Percentiles rank a stretch among this genome's conserved stretches.
These are phyloP conservation scores for Pythium diclinum DNA, from an alignment of 352 stramenopile genomes.

Conservation along the genomic window DNA sequence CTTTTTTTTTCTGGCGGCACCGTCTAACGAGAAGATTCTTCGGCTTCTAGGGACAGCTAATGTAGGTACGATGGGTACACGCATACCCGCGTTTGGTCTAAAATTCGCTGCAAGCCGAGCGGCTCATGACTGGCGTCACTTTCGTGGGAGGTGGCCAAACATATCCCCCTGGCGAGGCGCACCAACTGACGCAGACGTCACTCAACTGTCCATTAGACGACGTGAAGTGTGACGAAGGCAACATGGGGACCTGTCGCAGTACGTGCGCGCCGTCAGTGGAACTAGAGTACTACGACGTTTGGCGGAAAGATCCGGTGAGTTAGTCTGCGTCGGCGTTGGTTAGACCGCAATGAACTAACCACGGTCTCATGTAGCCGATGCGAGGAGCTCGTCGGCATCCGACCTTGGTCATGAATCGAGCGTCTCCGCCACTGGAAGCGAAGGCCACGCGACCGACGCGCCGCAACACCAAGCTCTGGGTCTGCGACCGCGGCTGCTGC, in stretches of 20 bases:
- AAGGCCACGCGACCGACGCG: slow-evolving; percentile 19
- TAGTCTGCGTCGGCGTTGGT: background rate
- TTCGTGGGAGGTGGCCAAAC: slow-evolving; percentile 12
- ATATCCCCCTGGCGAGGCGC: background rate
- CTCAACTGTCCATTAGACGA: background rate
- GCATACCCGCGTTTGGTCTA: background rate
- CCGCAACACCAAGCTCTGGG: slow-evolving; percentile 45
- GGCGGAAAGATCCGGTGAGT: slow-evolving; percentile 26
- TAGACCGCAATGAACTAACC: slow-evolving; percentile 5
- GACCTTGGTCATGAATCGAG: slow-evolving; percentile 18
- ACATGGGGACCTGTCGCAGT: slow-evolving; percentile 60
- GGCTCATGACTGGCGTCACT: slow-evolving; percentile 13
- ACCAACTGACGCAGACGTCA: slow-evolving; percentile 7
- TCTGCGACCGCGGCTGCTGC: slow-evolving; percentile 61
- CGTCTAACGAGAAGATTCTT: slow-evolving; percentile 7
- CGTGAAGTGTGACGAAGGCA: background rate
- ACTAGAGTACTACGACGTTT: slow-evolving; percentile 70
- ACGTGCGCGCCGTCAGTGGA: slow-evolving; percentile 44
- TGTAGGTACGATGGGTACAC: slow-evolving; percentile 5
- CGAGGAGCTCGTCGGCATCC: slow-evolving; percentile 6
- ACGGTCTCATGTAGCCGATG: slow-evolving; percentile 9
- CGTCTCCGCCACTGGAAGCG: background rate
- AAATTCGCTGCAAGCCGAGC: background rate
- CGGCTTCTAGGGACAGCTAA: background rate
- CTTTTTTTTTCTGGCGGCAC: slow-evolving; percentile 6